phyloP scores from a whole-genome alignment of 345 rosid genomes.

The Ailanthus altissimus region DNA sequence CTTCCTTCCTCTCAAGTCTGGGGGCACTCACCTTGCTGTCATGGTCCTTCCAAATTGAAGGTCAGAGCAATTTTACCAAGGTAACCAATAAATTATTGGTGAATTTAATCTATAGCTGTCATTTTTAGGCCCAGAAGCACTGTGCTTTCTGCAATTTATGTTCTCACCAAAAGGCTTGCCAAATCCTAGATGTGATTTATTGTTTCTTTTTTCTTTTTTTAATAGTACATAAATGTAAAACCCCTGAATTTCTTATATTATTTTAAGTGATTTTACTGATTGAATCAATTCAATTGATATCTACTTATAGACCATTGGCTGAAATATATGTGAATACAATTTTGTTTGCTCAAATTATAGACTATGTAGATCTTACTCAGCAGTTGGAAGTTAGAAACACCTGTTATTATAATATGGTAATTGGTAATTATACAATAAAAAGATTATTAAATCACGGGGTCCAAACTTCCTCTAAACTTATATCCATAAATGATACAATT shows the following conservation, averaged over 20 bases:
- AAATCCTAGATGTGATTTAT: not conserved
- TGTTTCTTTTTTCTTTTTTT: no score
- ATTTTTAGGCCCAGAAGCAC: not conserved
- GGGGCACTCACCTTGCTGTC: not conserved
- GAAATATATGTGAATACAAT: no score
- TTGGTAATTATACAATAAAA: no score
- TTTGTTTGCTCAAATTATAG: no score
- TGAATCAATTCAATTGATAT: not conserved
- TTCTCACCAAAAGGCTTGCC: not conserved
- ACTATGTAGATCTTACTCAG: no score
- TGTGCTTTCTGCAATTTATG: not conserved
- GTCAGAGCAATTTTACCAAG: not conserved
- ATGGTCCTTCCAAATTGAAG: not conserved
- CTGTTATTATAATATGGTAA: no score
- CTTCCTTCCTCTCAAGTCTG: not conserved
- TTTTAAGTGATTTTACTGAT: not conserved
- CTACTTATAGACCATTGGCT: no score
- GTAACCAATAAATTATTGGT: not conserved
- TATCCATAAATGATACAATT: no score
- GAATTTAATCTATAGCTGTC: not conserved
- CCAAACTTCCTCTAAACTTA: no score
- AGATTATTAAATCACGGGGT: no score
- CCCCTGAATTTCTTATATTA: not conserved
- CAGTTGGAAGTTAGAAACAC: no score
- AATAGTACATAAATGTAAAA: no score